Evolutionary conservation across 2,329 filamentous ascomycete species (phyloP), one percentile per base, ranked within the genome.

Genomic region (Aspergillus persii): DNA sequence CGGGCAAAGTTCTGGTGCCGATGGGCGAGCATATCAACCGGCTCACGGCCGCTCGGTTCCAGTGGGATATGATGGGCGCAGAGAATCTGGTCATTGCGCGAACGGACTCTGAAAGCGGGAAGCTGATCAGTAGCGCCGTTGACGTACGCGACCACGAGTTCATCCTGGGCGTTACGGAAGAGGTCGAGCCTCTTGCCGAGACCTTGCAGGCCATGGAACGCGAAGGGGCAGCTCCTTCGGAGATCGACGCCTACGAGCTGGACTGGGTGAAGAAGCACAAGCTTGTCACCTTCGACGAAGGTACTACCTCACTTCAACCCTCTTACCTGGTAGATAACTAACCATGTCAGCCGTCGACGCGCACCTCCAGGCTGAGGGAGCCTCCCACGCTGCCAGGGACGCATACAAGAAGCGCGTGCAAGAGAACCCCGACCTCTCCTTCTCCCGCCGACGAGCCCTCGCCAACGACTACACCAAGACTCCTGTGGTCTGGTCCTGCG

Each of bases 31-130:
- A 99, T 80, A 96, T 98, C 81, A 97, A 96, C 79, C 89, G 95
- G 30, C 86, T 99, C 4, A 88, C 92, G 23, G 93, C 95, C 1
- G 88, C 94, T 3, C 88, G 95, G 60, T 97, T 96, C 80, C 95
- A 99, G 73, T 99, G 94, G 94, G 95, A 99, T 71, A 83, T 97
- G 68, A 98, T 99, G 94, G 95, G 94, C 50, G 88, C 86, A 54
- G 95, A 99, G 79, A 98, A 96, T 74, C 83, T 98, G 3, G 87
- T 98, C 47, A 95, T 99, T 72, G 95, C 95, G 2, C 88, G 95
- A 59, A 98, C 95, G 1, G 95, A 99, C 76, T 96, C 92, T 0
- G 95, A 98, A 77, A 96, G 91, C 62, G 95, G 94, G 50, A 93
- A 89, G 74, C 84, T 99, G 26, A 83, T 99, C 57, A 96, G 90